Evolutionary conservation across 108 stramenopile species (phyloP).

Genomic region (Pseudonitzschia multistriata): DNA sequence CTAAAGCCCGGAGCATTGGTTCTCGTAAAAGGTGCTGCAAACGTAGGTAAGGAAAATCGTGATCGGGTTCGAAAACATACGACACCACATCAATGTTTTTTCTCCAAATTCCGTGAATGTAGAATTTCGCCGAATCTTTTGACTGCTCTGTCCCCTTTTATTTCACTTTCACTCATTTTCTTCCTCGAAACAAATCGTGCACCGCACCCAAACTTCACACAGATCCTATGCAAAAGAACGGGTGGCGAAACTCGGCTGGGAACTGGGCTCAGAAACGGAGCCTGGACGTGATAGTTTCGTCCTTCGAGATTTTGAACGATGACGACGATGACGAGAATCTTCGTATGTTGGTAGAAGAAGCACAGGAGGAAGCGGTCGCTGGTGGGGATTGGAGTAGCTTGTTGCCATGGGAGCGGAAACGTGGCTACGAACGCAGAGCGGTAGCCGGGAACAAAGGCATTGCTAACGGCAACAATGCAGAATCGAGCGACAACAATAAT

Average conservation of each 20-base stretch:
- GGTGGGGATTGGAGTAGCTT: not conserved
- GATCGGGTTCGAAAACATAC: not conserved
- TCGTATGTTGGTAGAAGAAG: constrained; percentile 11
- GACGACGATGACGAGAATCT: constrained; percentile 6
- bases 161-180: too few species aligned
- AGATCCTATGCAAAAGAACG: constrained; percentile 15
- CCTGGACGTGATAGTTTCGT: constrained; percentile 36
- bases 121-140: too few species aligned
- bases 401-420: not conserved
- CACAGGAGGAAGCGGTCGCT: not conserved
- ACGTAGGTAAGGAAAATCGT: constrained; percentile 23
- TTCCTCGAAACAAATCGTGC: too few species aligned
- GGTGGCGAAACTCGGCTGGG: constrained; percentile 7
- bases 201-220: too few species aligned
- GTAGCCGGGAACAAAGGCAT: not conserved
- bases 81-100: not conserved
- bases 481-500: not conserved
- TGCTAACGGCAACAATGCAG: not conserved
- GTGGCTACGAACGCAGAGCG: constrained; percentile 10
- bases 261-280: constrained; percentile 35
- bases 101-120: not conserved
- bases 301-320: constrained; percentile 23
- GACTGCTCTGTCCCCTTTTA: too few species aligned
- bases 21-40: constrained; percentile 30
- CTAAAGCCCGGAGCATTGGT: constrained; percentile 31